phyloP scores from a whole-genome alignment of 345 rosid genomes.

The Eucalyptus erythrocorys region DNA sequence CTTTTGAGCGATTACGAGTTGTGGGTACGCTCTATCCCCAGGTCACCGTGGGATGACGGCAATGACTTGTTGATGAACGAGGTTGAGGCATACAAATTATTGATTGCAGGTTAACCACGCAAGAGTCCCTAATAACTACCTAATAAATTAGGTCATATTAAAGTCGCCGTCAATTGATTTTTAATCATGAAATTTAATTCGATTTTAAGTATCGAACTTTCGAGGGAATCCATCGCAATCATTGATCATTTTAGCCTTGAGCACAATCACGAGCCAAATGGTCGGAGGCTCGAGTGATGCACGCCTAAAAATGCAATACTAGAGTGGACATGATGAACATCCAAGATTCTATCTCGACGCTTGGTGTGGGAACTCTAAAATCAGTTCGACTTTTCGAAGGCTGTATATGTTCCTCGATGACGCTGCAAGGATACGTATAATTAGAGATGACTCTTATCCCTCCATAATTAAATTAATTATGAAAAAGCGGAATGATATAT shows the following conservation, averaged over 20 bases:
- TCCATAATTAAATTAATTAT: background rate
- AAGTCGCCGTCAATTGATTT: no score
- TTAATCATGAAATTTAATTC: no score
- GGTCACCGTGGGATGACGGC: no score
- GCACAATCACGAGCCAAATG: background rate
- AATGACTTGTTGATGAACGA: no score
- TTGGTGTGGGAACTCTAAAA: background rate
- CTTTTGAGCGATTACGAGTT: no score
- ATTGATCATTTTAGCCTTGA: background rate
- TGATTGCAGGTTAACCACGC: no score
- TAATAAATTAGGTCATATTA: no score
- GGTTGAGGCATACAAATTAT: no score
- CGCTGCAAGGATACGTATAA: background rate
- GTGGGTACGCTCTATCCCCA: no score
- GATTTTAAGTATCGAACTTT: no score
- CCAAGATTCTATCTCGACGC: background rate
- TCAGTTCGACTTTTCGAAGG: background rate
- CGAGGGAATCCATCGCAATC: rapidly evolving
- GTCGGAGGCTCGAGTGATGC: background rate
- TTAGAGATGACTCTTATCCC: background rate
- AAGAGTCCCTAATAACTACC: no score
- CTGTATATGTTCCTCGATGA: background rate
- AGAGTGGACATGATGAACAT: background rate
- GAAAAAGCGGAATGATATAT: background rate
- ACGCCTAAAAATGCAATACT: background rate